Conservation (phyloP, 257 asterid species). For the Paraleonurus japonicus region DNA sequence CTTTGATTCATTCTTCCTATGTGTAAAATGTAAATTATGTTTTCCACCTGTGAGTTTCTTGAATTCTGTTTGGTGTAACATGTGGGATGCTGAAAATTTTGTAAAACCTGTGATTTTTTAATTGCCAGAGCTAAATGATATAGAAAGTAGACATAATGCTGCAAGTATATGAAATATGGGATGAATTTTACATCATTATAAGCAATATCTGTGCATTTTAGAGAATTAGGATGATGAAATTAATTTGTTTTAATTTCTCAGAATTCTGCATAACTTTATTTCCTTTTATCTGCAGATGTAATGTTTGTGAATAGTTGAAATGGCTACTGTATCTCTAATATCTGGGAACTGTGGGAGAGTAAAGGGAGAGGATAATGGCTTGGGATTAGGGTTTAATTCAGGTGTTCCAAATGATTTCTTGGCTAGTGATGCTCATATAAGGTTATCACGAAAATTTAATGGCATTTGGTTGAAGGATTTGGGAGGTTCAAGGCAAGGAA, state of each 20-base stretch:
- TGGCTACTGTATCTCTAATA: slow-evolving; percentile 42
- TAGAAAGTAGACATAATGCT: not conserved
- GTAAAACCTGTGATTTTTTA: not conserved
- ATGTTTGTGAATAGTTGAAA: slow-evolving; percentile 29
- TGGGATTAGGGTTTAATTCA: slow-evolving; percentile 18
- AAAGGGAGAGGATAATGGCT: slow-evolving; percentile 21
- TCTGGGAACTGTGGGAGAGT: slow-evolving; percentile 42
- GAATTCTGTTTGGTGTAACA: not conserved
- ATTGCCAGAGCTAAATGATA: not conserved
- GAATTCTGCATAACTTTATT: not conserved
- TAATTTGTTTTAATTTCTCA: not conserved
- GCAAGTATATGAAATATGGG: not conserved
- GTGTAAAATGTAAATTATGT: not conserved
- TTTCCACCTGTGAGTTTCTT: not conserved
- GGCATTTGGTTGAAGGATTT: slow-evolving; percentile 18
- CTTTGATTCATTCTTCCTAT: not conserved
- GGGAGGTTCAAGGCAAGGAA: slow-evolving; percentile 22
- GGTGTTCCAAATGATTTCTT: slow-evolving; percentile 29
- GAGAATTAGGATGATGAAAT: slow-evolving; percentile 2
- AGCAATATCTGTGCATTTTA: not conserved
- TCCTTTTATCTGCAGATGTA: slow-evolving; percentile 30
- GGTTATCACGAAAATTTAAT: slow-evolving; percentile 2
- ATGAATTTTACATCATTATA: not conserved
- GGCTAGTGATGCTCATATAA: slow-evolving; percentile 20
- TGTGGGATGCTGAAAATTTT: not conserved